Conservation (phyloP, 2,329 filamentous ascomycete genomes). For the Apiospora rasikravindrae region DNA sequence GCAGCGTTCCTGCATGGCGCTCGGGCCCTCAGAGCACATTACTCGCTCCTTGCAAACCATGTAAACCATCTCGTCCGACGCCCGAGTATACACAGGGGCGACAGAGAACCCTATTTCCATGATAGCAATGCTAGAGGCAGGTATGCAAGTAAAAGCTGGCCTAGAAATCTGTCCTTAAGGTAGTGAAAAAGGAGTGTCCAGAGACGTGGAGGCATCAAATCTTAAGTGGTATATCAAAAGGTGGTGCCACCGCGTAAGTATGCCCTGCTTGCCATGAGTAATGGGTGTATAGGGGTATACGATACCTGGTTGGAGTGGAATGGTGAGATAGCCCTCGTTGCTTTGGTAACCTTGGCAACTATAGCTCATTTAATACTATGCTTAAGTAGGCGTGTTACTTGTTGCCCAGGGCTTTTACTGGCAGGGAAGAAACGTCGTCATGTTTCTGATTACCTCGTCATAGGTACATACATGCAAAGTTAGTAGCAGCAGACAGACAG, state of each 20-base stretch:
- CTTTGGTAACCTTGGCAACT: conserved; percentile 1
- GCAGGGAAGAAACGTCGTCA: background rate
- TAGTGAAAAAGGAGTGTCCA: background rate
- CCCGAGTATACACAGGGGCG: background rate
- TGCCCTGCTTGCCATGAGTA: conserved; percentile 1
- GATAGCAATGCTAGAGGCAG: background rate
- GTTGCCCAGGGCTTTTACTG: background rate
- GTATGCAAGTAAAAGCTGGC: background rate
- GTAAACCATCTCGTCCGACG: background rate
- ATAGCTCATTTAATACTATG: background rate
- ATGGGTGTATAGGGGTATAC: background rate
- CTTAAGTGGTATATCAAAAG: background rate
- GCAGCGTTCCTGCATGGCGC: conserved; percentile 1
- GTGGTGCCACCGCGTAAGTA: background rate
- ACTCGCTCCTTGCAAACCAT: background rate
- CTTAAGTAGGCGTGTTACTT: background rate
- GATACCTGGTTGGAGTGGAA: background rate
- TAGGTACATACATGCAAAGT: background rate
- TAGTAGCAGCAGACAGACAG: background rate
- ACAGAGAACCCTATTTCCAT: background rate
- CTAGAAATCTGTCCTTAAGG: background rate
- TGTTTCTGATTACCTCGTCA: background rate
- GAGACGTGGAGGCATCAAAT: background rate
- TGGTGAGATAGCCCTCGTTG: background rate
- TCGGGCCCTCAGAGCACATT: background rate